phyloP scores from a whole-genome alignment of 371 early-diverging fungal species.

The Fennellomyces sp. region DNA sequence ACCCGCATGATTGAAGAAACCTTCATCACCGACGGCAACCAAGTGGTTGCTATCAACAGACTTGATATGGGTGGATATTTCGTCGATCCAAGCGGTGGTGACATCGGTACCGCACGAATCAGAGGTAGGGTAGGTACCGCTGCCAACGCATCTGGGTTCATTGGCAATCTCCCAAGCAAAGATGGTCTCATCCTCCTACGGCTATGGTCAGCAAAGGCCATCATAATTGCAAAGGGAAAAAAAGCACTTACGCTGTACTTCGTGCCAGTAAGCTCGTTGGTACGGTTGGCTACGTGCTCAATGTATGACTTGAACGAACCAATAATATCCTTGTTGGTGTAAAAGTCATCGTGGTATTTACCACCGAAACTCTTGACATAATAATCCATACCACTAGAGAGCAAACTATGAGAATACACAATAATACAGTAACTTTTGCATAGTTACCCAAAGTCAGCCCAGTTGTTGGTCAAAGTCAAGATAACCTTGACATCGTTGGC shows the following conservation, averaged over 20 bases:
- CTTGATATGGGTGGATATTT: conserved; percentile 8
- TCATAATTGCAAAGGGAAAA: too few relatives aligned
- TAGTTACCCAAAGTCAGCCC: conserved; percentile 10
- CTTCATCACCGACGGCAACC: conserved; percentile 12
- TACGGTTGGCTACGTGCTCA: conserved; percentile 2
- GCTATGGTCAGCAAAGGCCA: too few relatives aligned
- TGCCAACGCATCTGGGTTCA: conserved; percentile 4
- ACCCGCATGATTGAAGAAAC: conserved; percentile 4
- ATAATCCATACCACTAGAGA: conserved; percentile 14
- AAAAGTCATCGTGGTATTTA: conserved; percentile 7
- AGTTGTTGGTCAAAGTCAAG: conserved; percentile 10
- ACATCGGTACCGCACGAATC: background rate
- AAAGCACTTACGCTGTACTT: conserved; percentile 6
- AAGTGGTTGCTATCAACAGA: conserved; percentile 11
- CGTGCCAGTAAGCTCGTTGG: conserved; percentile 2
- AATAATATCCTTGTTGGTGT: conserved; percentile 6
- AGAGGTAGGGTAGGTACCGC: background rate
- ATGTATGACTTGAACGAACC: conserved; percentile 3
- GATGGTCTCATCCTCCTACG: conserved; percentile 11
- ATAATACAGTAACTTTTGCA: too few relatives aligned
- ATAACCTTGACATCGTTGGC: conserved; percentile 8
- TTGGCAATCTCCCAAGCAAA: conserved; percentile 14
- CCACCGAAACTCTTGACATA: conserved; percentile 4
- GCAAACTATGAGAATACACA: too few relatives aligned
- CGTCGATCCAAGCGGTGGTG: conserved; percentile 4